Evolutionary conservation across 345 rosid genomes (phyloP), one percentile per base, ranked within the genome.

Genomic region (Corymbia maculata): DNA sequence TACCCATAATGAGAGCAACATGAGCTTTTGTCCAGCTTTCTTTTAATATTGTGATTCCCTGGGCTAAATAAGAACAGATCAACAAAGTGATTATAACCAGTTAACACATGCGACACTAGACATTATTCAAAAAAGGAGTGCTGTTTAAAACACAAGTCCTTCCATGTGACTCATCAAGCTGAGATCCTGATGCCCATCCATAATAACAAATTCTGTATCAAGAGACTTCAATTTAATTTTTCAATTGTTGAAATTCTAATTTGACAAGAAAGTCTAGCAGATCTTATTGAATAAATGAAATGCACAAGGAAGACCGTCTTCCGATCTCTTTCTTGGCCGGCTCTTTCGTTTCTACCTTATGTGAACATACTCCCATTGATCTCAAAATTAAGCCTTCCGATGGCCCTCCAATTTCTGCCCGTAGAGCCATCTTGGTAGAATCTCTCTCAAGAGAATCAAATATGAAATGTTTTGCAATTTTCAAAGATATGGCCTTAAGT

Each of bases 391-490:
- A 89, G 89, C 93, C 99, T 0, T 95, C 95, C 86, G 85, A 91
- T 70, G 97, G 95, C 5, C 93, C 94, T 79, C 89, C 93, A 11
- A 55, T 96, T 85, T 91, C 93, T 59, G 92, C 98, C 17, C 97
- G 95, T 90, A 94, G 91, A 92, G 94, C 95, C 87, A 87, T 96
- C 90, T 91, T 95, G 90, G 99, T 96, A 89, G 85, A 21, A 14
- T 32, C 47, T 15, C 16, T 75, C 11, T 66, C 51, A n/a, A n/a
- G 17, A 16, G 68, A 61, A 61, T 61, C 68, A 61, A 26, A 26
- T 26, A 61, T 47, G 32, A 79, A 36, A 79, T 36, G 85, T 84
- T 50, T 6, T 49, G 53, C 30, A 61, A 26, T 61, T 5, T 61
- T 61, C 30, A 61, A 61, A 61, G 68, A 61, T 28, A 26, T 12